These are phyloP conservation scores for Salvia rosmarinus DNA, from an alignment of 257 asterid genomes.

Conservation along the genomic window DNA sequence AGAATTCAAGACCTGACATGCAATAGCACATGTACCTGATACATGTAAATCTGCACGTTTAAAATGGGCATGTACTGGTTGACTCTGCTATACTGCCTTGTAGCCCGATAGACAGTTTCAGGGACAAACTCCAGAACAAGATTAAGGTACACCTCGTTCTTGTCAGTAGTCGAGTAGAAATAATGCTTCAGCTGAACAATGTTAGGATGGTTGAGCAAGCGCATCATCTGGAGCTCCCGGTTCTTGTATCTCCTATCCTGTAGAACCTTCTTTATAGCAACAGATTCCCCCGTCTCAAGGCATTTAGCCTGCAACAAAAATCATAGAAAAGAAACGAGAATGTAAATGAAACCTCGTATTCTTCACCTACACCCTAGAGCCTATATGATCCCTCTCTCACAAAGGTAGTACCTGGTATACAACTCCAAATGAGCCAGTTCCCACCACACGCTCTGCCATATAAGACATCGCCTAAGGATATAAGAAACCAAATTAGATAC, in stretches of 20 bases:
- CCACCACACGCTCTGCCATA: slow-evolving; percentile 66
- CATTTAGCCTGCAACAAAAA: slow-evolving; percentile 47
- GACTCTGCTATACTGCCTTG: slow-evolving; percentile 49
- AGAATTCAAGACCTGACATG: neutral
- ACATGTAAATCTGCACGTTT: slow-evolving; percentile 54
- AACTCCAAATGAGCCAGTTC: slow-evolving; percentile 69
- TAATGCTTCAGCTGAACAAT: slow-evolving; percentile 56
- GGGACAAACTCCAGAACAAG: slow-evolving; percentile 59
- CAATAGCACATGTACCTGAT: slow-evolving; percentile 43
- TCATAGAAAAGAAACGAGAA: neutral
- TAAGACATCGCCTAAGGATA: slow-evolving; percentile 70
- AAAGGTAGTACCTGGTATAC: slow-evolving; percentile 72
- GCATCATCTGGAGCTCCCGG: slow-evolving; percentile 60
- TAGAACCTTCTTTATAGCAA: slow-evolving; percentile 63
- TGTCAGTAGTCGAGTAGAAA: slow-evolving; percentile 60
- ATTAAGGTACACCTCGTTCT: slow-evolving; percentile 65
- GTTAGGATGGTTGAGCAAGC: slow-evolving; percentile 53
- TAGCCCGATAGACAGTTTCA: slow-evolving; percentile 55
- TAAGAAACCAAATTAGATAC: slow-evolving; percentile 21
- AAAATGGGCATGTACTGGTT: slow-evolving; percentile 54
- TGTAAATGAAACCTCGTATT: neutral
- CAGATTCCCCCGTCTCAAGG: slow-evolving; percentile 61
- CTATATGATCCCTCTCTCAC: neutral
- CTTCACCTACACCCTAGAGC: neutral
- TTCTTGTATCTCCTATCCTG: slow-evolving; percentile 63